phyloP scores from a whole-genome alignment of 306 rosid genomes.

The Mucuna pruriens region DNA sequence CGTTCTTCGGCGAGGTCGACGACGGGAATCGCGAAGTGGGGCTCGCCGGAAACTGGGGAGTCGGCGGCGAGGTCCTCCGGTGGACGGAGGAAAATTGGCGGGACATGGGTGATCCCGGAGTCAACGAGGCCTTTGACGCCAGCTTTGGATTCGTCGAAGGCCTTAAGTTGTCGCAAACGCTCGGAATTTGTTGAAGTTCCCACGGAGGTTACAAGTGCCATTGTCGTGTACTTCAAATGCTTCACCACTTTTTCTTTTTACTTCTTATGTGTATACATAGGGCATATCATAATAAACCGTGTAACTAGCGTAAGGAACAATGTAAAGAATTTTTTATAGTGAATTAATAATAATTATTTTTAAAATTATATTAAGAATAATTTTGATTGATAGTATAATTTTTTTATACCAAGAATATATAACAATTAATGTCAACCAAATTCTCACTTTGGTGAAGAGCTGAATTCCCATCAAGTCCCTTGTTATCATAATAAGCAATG shows the following conservation, averaged over 20 bases:
- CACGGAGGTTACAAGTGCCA: background rate
- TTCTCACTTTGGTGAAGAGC: too few relatives aligned
- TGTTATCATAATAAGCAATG: slow-evolving; percentile 28
- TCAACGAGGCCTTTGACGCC: slow-evolving; percentile 48
- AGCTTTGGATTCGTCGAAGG: slow-evolving; percentile 43
- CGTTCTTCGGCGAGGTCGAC: slow-evolving; percentile 28
- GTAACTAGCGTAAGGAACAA: too few relatives aligned
- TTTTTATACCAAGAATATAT: too few relatives aligned
- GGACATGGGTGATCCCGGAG: slow-evolving; percentile 35
- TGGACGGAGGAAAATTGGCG: slow-evolving; percentile 33
- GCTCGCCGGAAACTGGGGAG: background rate
- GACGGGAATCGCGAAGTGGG: slow-evolving; percentile 29
- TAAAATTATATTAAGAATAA: too few relatives aligned
- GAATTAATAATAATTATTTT: too few relatives aligned
- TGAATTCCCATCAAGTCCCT: slow-evolving; percentile 56
- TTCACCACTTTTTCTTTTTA: too few relatives aligned
- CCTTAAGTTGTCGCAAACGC: slow-evolving; percentile 33
- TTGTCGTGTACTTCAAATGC: background rate
- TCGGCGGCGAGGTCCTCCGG: slow-evolving; percentile 30
- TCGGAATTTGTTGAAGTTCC: background rate
- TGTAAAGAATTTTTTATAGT: too few relatives aligned
- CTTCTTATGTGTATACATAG: too few relatives aligned
- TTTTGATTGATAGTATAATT: too few relatives aligned
- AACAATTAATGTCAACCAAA: too few relatives aligned
- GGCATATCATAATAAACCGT: too few relatives aligned